Evolutionary conservation across 345 rosid species (phyloP).

Genomic region (Eucalyptus pauciflora): DNA sequence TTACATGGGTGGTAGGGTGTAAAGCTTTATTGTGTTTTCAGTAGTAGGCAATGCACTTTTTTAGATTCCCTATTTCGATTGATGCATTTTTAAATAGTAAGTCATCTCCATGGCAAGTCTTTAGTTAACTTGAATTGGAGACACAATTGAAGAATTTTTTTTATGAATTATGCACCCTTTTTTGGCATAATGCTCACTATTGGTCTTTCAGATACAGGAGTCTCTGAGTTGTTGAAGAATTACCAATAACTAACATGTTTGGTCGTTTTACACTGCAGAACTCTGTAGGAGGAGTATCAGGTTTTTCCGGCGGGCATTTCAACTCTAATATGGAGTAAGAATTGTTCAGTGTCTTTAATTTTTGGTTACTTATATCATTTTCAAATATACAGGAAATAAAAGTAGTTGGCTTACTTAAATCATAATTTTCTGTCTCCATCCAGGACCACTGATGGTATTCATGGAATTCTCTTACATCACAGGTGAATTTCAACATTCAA

Average conservation of each 20-base stretch:
- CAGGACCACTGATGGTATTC: conserved; percentile 69
- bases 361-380: not conserved
- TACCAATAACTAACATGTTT: not conserved
- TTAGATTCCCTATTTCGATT: not conserved
- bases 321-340: conserved; percentile 64
- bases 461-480: conserved; percentile 66
- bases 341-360: not conserved
- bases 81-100: not conserved
- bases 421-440: not conserved
- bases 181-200: not conserved
- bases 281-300: conserved; percentile 88
- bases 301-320: conserved; percentile 67
- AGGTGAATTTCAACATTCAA: conserved; percentile 27
- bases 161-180: not conserved
- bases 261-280: conserved; percentile 34
- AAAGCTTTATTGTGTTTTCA: not conserved
- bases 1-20: conserved; percentile 82
- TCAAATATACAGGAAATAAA: not conserved
- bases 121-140: not conserved
- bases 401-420: not conserved
- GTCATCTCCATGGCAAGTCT: not conserved
- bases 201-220: not conserved
- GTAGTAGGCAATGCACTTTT: not conserved
- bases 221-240: not conserved
- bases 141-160: not conserved